These are phyloP conservation scores for Penicillium brasilianum DNA, from an alignment of 2,329 filamentous ascomycete species.

Conservation along the genomic window DNA sequence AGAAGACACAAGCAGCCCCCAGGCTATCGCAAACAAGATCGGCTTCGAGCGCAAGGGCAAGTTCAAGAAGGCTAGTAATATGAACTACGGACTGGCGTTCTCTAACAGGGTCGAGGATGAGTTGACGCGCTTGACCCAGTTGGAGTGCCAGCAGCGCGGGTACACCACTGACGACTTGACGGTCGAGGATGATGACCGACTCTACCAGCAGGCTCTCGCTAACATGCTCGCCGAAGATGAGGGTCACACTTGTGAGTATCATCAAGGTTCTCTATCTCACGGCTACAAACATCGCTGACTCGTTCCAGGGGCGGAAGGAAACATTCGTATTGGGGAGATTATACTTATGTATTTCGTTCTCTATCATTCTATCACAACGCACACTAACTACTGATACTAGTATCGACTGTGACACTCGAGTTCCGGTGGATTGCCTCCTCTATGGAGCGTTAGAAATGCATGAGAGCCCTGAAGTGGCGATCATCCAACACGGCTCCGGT, in stretches of 20 bases:
- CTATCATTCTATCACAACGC: no score
- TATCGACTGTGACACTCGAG: conserved; percentile 72
- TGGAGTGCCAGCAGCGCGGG: conserved; percentile 13
- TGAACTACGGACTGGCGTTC: conserved; percentile 71
- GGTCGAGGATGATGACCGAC: conserved; percentile 51
- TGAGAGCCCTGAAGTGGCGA: conserved; percentile 69
- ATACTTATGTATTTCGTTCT: conserved; percentile 58
- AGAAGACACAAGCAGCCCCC: conserved; percentile 10
- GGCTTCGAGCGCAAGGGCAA: conserved; percentile 64
- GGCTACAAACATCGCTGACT: conserved; percentile 15
- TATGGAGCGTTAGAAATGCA: conserved; percentile 76
- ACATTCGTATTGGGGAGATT: conserved; percentile 82
- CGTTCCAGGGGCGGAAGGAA: conserved; percentile 73
- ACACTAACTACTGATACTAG: neutral
- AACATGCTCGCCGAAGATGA: conserved; percentile 58
- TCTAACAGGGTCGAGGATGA: conserved; percentile 67
- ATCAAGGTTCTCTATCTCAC: no score
- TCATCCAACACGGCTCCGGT: conserved; percentile 73
- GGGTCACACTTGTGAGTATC: conserved; percentile 18
- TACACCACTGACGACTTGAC: conserved; percentile 18
- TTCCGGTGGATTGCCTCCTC: conserved; percentile 69
- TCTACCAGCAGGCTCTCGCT: conserved; percentile 36
- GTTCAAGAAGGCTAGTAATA: conserved; percentile 77
- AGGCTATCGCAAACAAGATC: conserved; percentile 36
- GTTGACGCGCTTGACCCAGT: conserved; percentile 49